Evolutionary conservation across 345 rosid genomes (phyloP), one percentile per base, ranked within the genome.

Genomic region (Hirschfeldia incana): DNA sequence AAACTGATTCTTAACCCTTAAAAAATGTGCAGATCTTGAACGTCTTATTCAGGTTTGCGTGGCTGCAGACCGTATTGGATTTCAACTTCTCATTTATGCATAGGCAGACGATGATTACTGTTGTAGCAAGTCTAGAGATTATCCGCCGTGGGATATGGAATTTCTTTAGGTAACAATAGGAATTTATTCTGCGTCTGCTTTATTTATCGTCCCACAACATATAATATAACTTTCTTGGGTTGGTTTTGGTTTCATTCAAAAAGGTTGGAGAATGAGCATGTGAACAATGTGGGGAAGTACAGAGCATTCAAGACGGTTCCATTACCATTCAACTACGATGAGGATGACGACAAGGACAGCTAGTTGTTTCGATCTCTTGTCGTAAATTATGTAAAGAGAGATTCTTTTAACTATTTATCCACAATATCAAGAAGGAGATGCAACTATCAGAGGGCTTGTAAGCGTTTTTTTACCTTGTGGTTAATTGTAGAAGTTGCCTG

Each of bases 261-360:
- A 82, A 89, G 93, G 72, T 69, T 89, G 83, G 93, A 89, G 72
- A 91, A 91, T n/a, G 93, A 91, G 79, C 93, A 91, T 75, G 82
- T 89, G 84, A 88, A 87, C 84, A 88, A 91, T 34, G 92, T 86
- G 1, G 94, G 91, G 3, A 91, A 87, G 44, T 89, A 77, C 34
- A 66, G 92, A 1, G 93, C 97, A 3, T 91, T 91, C 83, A 91
- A 91, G 75, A 85, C 93, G 0, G 97, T 91, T 12, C 97, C 97
- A 7, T 70, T 89, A 34, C 94, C 97, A 34, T 91, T 91, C 82
- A 85, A 87, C 84, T 79, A 84, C 7, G 83, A 86, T 3, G 93
- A 86, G 70, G 91, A 88, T 57, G 89, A 87, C 28, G 90, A 87
- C 53, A 83, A 84, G 75, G 91, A 86, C 58, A 82, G 83, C 32